A percentile compares a stretch with the other conserved stretches of the same genome.
These are phyloP conservation scores for Stemphylium beticola DNA, from an alignment of 2,329 filamentous ascomycete species.

Conservation along the genomic window DNA sequence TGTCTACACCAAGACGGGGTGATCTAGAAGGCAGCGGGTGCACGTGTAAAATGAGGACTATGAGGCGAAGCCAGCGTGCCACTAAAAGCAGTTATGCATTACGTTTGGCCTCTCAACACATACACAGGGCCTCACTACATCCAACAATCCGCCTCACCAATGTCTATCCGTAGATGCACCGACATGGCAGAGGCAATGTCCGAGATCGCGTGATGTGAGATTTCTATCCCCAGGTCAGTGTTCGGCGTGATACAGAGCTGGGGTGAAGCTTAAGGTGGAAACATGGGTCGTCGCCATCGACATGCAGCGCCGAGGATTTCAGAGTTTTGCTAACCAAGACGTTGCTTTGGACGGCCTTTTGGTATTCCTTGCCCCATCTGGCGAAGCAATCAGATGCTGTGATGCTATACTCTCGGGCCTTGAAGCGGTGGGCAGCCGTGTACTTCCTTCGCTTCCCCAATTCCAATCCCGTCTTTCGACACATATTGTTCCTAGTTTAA, in stretches of 20 bases:
- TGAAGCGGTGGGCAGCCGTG: too few relatives aligned
- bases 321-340: not conserved
- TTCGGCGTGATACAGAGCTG: not conserved
- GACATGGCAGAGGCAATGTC: not conserved
- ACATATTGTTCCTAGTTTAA: too few relatives aligned
- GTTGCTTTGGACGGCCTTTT: not conserved
- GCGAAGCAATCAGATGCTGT: not conserved
- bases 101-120: constrained; percentile 7
- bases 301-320: not conserved
- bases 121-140: constrained; percentile 1
- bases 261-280: not conserved
- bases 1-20: not conserved
- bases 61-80: constrained; percentile 1
- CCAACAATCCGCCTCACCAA: not conserved
- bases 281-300: not conserved
- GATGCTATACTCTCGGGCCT: not conserved
- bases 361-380: not conserved
- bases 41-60: constrained; percentile 2
- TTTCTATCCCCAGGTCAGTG: not conserved
- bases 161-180: not conserved
- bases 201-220: not conserved
- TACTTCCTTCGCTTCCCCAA: too few relatives aligned
- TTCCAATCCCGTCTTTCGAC: not conserved
- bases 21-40: not conserved
- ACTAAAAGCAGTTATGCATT: constrained; percentile 11